A percentile compares a stretch with the other conserved stretches of the same genome.
Conservation (phyloP, 2,329 filamentous ascomycete species). For the Stagonosporopsis chrysanthemi region DNA sequence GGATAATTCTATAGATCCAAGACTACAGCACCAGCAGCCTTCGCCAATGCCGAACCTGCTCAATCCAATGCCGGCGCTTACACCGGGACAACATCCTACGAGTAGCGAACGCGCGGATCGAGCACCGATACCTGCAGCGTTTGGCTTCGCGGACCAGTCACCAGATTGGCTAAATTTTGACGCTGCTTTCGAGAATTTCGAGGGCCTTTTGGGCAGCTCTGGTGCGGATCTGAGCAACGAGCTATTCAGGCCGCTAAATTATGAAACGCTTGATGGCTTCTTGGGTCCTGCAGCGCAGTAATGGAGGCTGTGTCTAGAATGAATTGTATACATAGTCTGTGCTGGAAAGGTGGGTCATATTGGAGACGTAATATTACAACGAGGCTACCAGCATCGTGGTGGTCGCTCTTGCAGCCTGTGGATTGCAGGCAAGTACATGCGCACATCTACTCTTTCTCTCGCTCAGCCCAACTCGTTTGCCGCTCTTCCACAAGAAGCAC, state of each 20-base stretch:
- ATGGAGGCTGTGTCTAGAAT: neutral
- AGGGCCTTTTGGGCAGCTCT: constrained; percentile 47
- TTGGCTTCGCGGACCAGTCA: constrained; percentile 44
- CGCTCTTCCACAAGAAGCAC: too few relatives aligned
- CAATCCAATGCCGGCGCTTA: constrained; percentile 37
- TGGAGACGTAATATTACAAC: neutral
- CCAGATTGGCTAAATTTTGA: constrained; percentile 52
- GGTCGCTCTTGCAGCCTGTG: neutral
- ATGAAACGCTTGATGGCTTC: constrained; percentile 45
- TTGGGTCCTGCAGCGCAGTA: constrained; percentile 36
- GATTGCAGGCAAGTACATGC: neutral
- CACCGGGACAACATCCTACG: constrained; percentile 48
- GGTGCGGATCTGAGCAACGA: constrained; percentile 51
- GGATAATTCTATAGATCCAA: constrained; percentile 44
- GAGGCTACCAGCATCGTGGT: neutral
- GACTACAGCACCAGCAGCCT: constrained; percentile 40
- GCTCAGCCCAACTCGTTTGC: too few relatives aligned
- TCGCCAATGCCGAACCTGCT: constrained; percentile 42
- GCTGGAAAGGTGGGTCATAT: neutral
- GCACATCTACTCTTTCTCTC: neutral
- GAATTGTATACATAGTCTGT: neutral
- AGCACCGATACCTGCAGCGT: constrained; percentile 32
- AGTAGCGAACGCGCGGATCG: constrained; percentile 47
- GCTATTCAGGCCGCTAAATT: constrained; percentile 47
- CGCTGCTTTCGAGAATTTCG: constrained; percentile 51